Percentiles rank a stretch among this genome's conserved stretches.
Conservation (phyloP, 305 asterid species). For the Fraxinus sp. region DNA sequence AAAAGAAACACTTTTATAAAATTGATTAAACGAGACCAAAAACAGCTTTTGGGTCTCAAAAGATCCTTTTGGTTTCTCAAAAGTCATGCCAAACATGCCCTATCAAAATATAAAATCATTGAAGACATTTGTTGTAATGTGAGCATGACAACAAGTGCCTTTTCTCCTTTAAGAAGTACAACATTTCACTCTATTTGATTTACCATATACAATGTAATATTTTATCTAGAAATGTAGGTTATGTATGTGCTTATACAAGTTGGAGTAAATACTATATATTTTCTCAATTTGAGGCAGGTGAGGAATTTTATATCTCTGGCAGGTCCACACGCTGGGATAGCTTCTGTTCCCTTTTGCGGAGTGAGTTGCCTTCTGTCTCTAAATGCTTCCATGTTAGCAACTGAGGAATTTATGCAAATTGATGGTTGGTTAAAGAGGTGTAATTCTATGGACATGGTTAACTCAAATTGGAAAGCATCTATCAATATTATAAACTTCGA, state of each 20-base stretch:
- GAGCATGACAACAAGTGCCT: background rate
- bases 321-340: slow-evolving; percentile 95
- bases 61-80: background rate
- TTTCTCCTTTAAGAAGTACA: background rate
- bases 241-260: background rate
- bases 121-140: background rate
- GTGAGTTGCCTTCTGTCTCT: slow-evolving; percentile 46
- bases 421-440: slow-evolving; percentile 2
- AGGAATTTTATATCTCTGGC: slow-evolving; percentile 78
- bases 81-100: background rate
- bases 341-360: slow-evolving; percentile 77
- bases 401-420: background rate
- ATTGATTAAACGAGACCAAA: background rate
- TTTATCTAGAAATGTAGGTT: background rate
- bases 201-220: background rate
- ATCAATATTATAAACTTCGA: background rate
- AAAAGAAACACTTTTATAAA: no score
- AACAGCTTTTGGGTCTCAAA: background rate
- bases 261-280: background rate
- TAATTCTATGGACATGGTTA: background rate
- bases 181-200: background rate
- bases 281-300: slow-evolving; percentile 52
- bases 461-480: background rate
- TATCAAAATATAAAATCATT: background rate
- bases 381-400: background rate